Conservation (phyloP, 2,329 filamentous ascomycete species). For the Metarhizium humberi region DNA sequence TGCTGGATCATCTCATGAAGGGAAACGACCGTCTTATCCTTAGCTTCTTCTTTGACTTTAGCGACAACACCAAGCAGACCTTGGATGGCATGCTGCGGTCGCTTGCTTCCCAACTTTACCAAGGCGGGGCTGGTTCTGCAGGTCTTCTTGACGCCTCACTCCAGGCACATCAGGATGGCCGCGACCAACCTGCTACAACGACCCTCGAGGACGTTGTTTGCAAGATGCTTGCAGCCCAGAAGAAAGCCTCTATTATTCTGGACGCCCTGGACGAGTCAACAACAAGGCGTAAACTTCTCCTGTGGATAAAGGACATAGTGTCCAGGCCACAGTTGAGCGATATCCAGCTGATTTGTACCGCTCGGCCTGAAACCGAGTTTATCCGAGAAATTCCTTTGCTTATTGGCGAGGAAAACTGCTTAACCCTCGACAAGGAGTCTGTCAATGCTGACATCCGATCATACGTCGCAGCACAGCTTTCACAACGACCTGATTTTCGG, state of each 20-base stretch:
- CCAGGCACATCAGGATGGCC: neutral
- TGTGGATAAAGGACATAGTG: slow-evolving; percentile 9
- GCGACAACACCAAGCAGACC: slow-evolving; percentile 11
- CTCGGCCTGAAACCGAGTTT: slow-evolving; percentile 13
- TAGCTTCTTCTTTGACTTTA: slow-evolving; percentile 15
- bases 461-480: slow-evolving; percentile 8
- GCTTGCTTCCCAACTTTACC: slow-evolving; percentile 13
- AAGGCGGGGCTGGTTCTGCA: neutral
- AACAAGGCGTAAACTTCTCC: slow-evolving; percentile 10
- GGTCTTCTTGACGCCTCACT: slow-evolving; percentile 1
- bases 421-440: slow-evolving; percentile 8
- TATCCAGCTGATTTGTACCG: slow-evolving; percentile 8
- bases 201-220: neutral
- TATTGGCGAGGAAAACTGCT: slow-evolving; percentile 11
- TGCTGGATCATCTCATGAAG: slow-evolving; percentile 9
- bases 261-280: slow-evolving; percentile 16
- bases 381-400: neutral
- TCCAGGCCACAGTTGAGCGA: slow-evolving; percentile 4
- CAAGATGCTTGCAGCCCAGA: slow-evolving; percentile 11
- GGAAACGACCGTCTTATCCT: neutral
- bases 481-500: slow-evolving; percentile 10
- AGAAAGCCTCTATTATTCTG: slow-evolving; percentile 5
- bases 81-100: slow-evolving; percentile 8
- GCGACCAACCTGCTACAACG: neutral
- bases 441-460: slow-evolving; percentile 11